These are phyloP conservation scores for Reutealis trisperma DNA, from an alignment of 345 rosid genomes.

Conservation along the genomic window DNA sequence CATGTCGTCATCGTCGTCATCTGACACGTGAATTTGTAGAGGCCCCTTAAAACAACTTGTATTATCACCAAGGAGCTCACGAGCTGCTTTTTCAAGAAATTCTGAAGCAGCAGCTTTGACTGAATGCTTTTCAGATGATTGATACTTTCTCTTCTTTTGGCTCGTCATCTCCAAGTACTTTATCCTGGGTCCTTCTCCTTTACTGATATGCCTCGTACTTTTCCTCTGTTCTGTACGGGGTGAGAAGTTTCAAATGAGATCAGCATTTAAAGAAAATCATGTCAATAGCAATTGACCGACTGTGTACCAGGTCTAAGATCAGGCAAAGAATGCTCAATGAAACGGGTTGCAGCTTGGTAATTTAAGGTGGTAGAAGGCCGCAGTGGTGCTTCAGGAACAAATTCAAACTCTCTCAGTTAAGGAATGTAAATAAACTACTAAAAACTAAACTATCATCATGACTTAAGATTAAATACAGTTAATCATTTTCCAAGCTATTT, in stretches of 20 bases:
- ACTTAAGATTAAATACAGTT: not conserved
- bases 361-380: conserved; percentile 77
- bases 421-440: not conserved
- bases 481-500: not conserved
- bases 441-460: not conserved
- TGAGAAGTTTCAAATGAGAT: conserved; percentile 13
- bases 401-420: conserved; percentile 16
- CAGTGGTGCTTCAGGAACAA: conserved; percentile 57
- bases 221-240: conserved; percentile 64
- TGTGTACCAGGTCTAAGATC: conserved; percentile 73
- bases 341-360: conserved; percentile 80
- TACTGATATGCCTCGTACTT: conserved; percentile 65
- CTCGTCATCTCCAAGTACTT: conserved; percentile 41
- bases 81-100: conserved; percentile 91
- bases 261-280: not conserved
- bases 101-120: conserved; percentile 78
- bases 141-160: conserved; percentile 78
- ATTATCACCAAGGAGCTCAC: conserved; percentile 65
- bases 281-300: conserved; percentile 6
- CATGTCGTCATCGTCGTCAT: conserved; percentile 50
- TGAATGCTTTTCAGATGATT: conserved; percentile 53
- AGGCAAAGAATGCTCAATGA: conserved; percentile 88
- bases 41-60: conserved; percentile 72
- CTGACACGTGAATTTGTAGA: conserved; percentile 36
- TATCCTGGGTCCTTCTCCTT: conserved; percentile 60